Conservation (phyloP, 1,284 basidiomycete genomes). For the Cryptococcus hybrid region DNA sequence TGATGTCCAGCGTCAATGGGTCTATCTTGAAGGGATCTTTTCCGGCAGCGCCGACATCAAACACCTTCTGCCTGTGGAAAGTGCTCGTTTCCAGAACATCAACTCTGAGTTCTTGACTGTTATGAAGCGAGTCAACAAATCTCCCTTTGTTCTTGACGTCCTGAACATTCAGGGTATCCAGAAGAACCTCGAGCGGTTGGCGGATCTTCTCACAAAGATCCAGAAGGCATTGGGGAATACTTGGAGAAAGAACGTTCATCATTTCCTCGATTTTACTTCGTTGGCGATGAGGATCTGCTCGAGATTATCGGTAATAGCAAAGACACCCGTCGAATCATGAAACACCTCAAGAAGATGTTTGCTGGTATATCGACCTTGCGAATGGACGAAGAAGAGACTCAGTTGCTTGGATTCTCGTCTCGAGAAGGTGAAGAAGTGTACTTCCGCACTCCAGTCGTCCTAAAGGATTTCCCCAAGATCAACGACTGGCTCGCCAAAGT, state of each 20-base stretch:
- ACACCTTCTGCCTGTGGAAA: constrained; percentile 96
- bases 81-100: constrained; percentile 96
- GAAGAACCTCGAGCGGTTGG: constrained; percentile 94
- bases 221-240: constrained; percentile 99
- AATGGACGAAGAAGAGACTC: constrained; percentile 83
- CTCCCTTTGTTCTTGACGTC: constrained; percentile 94
- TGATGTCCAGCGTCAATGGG: constrained; percentile 99
- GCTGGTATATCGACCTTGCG: constrained; percentile 89
- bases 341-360: constrained; percentile 99
- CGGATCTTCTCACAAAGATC: constrained; percentile 95
- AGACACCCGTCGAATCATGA: constrained; percentile 95
- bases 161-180: constrained; percentile 95
- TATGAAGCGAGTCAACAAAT: constrained; percentile 99
- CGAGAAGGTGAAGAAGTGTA: constrained; percentile 90
- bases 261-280: constrained; percentile 99
- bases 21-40: constrained; percentile 98
- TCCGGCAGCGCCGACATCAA: constrained; percentile 99
- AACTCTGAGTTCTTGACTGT: constrained; percentile 97
- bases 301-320: constrained; percentile 99
- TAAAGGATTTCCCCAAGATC: constrained; percentile 95
- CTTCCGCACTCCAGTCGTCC: constrained; percentile 77
- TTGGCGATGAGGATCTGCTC: constrained; percentile 97
- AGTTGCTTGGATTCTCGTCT: constrained; percentile 75
- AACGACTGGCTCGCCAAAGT: constrained; percentile 97
- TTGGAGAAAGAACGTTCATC: constrained; percentile 94